A percentile compares a stretch with the other conserved stretches of the same genome.
These are phyloP conservation scores for Botrytis aclada DNA, from an alignment of 2,329 filamentous ascomycete genomes.

Conservation along the genomic window DNA sequence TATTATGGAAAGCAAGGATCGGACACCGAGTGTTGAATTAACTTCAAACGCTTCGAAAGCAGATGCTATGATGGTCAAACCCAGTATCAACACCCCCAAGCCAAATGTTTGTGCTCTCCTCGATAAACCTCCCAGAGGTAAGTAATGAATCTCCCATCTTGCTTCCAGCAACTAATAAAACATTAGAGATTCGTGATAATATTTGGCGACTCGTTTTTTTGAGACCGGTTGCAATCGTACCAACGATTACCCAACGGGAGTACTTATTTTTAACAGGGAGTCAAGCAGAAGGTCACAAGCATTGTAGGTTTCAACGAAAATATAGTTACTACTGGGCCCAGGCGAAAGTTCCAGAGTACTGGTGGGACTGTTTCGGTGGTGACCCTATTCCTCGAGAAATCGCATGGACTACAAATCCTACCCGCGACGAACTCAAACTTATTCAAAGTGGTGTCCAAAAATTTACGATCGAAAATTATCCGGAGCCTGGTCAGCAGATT, in stretches of 20 bases:
- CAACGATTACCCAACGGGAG: background rate
- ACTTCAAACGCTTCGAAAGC: background rate
- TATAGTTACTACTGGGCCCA: background rate
- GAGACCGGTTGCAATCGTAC: background rate
- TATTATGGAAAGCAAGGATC: background rate
- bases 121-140: background rate
- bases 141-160: background rate
- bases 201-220: background rate
- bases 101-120: background rate
- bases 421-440: background rate
- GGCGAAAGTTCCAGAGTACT: too few relatives aligned
- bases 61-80: constrained; percentile 35
- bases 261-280: background rate
- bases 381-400: background rate
- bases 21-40: background rate
- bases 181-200: background rate
- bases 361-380: background rate
- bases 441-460: background rate
- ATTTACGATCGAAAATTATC: background rate
- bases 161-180: background rate
- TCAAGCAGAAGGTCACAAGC: background rate
- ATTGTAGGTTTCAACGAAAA: background rate
- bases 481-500: background rate
- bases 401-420: background rate
- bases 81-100: background rate